phyloP scores from a whole-genome alignment of 108 stramenopile genomes.

The Nannochloropsis oceanica region DNA sequence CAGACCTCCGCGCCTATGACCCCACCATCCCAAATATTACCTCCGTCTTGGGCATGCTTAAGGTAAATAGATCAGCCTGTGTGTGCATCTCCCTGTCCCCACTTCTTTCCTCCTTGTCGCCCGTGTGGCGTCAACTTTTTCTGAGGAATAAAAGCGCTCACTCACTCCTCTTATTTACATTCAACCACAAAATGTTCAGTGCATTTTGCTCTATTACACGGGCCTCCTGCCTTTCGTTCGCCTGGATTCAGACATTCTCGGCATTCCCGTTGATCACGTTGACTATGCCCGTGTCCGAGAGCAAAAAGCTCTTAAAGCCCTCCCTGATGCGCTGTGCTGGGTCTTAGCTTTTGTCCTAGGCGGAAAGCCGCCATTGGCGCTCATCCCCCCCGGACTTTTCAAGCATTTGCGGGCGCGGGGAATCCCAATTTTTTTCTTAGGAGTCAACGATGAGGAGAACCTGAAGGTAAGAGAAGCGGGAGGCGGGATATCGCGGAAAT shows the following conservation, averaged over 20 bases:
- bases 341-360: background rate
- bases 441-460: slow-evolving; percentile 1
- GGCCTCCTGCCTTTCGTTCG: slow-evolving; percentile 18
- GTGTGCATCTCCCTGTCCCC: too few species aligned
- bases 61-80: background rate
- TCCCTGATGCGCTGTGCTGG: background rate
- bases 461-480: background rate
- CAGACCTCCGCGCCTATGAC: slow-evolving; percentile 5
- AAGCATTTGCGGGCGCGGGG: slow-evolving; percentile 13
- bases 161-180: background rate
- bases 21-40: slow-evolving; percentile 2
- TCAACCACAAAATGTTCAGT: background rate
- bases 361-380: background rate
- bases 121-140: too few species aligned
- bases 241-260: slow-evolving; percentile 10
- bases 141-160: too few species aligned
- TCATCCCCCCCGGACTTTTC: slow-evolving; percentile 9
- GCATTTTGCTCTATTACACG: slow-evolving; percentile 1
- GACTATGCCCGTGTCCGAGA: background rate
- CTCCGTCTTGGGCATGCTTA: background rate
- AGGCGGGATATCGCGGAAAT: too few species aligned
- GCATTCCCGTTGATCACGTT: slow-evolving; percentile 2
- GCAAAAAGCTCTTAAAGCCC: background rate
- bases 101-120: too few species aligned
- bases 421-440: slow-evolving; percentile 7